phyloP scores from a whole-genome alignment of 2,329 filamentous ascomycete genomes.

The Exophiala sp. region DNA sequence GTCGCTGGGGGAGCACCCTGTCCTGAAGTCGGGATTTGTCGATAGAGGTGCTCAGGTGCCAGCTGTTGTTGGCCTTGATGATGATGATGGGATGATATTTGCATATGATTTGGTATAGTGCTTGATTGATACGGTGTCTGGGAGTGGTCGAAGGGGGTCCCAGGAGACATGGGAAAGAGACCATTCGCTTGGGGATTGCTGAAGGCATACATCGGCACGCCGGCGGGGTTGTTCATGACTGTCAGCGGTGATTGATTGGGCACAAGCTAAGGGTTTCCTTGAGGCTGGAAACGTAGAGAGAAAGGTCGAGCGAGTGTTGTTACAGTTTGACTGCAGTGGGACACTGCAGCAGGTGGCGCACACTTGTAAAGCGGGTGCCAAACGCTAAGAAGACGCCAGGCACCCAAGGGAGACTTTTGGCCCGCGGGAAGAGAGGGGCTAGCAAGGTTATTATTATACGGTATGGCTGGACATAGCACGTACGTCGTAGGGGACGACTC shows the following conservation, averaged over 20 bases:
- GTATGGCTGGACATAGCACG: neutral
- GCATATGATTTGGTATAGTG: constrained; percentile 19
- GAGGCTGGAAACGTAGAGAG: constrained; percentile 16
- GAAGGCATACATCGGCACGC: constrained; percentile 21
- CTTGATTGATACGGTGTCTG: constrained; percentile 25
- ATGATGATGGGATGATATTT: constrained; percentile 20
- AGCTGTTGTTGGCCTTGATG: constrained; percentile 23
- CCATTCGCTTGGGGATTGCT: constrained; percentile 12
- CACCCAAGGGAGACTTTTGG: constrained; percentile 5
- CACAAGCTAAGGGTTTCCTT: constrained; percentile 14
- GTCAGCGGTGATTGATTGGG: constrained; percentile 21
- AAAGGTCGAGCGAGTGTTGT: constrained; percentile 17
- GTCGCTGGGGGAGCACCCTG: constrained; percentile 16
- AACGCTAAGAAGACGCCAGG: constrained; percentile 14
- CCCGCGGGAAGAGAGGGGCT: constrained; percentile 11
- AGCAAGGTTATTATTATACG: no score
- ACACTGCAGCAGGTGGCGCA: constrained; percentile 4
- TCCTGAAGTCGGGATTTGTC: constrained; percentile 20
- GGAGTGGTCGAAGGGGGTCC: constrained; percentile 20
- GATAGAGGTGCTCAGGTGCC: constrained; percentile 21
- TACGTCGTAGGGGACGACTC: neutral
- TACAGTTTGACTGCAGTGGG: constrained; percentile 8
- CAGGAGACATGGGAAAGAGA: constrained; percentile 13
- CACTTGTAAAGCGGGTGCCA: constrained; percentile 11
- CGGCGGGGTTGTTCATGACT: constrained; percentile 29